A percentile compares a stretch with the other conserved stretches of the same genome.
Evolutionary conservation across 2,329 filamentous ascomycete genomes (phyloP).

Genomic region (Aureobasidium sp.): DNA sequence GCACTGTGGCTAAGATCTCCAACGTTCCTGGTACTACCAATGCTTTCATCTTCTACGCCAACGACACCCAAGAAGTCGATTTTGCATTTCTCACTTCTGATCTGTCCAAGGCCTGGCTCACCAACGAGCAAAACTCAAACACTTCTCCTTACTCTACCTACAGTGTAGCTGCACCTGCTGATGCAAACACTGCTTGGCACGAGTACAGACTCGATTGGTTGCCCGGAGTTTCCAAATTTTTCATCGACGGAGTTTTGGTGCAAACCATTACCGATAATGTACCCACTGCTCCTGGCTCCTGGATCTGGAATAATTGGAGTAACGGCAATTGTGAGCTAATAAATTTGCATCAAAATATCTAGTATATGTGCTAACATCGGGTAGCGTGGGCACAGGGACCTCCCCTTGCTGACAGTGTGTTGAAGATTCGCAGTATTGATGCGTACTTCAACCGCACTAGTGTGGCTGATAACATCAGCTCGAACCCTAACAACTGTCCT

Average conservation of each 20-base stretch:
- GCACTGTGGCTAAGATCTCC: constrained; percentile 58
- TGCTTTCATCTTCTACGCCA: constrained; percentile 72
- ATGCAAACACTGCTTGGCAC: constrained; percentile 61
- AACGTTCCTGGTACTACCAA: constrained; percentile 58
- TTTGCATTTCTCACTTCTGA: constrained; percentile 44
- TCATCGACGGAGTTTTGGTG: constrained; percentile 54
- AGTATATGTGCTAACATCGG: constrained; percentile 43
- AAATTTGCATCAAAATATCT: no score
- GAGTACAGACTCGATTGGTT: constrained; percentile 75
- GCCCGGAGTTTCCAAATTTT: constrained; percentile 55
- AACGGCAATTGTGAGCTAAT: no score
- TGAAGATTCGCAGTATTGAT: constrained; percentile 62
- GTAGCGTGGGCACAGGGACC: constrained; percentile 70
- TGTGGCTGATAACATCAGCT: neutral
- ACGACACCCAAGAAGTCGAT: constrained; percentile 73
- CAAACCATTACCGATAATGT: constrained; percentile 40
- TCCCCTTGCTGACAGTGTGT: constrained; percentile 51
- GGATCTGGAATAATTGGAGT: constrained; percentile 62
- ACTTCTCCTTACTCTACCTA: constrained; percentile 50
- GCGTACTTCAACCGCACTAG: constrained; percentile 43
- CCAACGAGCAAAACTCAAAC: constrained; percentile 53
- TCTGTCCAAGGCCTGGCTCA: constrained; percentile 35
- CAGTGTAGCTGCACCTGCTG: constrained; percentile 51
- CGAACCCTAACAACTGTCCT: neutral
- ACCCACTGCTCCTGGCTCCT: constrained; percentile 50